A percentile compares a stretch with the other conserved stretches of the same genome.
Evolutionary conservation across 169 alveolate genomes (phyloP).

Genomic region (Perkinsus marinus): DNA sequence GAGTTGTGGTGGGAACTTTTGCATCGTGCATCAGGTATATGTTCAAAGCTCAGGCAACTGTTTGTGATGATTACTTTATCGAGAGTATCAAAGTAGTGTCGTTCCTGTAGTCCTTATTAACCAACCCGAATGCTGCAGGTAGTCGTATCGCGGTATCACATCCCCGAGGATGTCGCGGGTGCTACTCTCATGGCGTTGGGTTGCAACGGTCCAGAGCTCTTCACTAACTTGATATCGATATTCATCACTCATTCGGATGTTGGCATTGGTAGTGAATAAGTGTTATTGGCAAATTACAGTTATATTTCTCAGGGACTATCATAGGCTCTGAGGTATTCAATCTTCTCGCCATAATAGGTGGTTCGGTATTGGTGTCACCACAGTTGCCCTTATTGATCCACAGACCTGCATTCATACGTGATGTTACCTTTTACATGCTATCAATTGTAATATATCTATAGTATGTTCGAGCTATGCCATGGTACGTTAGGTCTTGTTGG

Average conservation of each 20-base stretch:
- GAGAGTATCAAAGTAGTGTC: not conserved
- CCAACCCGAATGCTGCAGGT: conserved; percentile 1
- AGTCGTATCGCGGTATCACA: conserved; percentile 11
- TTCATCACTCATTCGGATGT: conserved; percentile 5
- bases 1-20: not conserved
- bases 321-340: conserved; percentile 29
- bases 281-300: not conserved
- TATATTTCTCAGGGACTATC: not conserved
- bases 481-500: not conserved
- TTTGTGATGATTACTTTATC: conserved; percentile 23
- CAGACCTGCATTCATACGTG: conserved; percentile 16
- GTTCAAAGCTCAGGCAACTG: conserved; percentile 19
- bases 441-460: conserved; percentile 9
- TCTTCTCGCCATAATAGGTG: conserved; percentile 21
- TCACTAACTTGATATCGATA: conserved; percentile 12
- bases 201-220: conserved; percentile 29
- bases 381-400: conserved; percentile 4
- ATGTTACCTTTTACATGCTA: conserved; percentile 14
- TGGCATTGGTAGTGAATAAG: conserved; percentile 10
- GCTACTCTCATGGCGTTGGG: conserved; percentile 27
- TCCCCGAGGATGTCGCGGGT: conserved; percentile 17
- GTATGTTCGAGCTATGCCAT: not conserved
- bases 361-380: not conserved
- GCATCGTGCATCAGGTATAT: not conserved
- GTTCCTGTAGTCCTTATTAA: not conserved